Conservation (phyloP, 345 rosid species). For the Geranium rotundifolium region DNA sequence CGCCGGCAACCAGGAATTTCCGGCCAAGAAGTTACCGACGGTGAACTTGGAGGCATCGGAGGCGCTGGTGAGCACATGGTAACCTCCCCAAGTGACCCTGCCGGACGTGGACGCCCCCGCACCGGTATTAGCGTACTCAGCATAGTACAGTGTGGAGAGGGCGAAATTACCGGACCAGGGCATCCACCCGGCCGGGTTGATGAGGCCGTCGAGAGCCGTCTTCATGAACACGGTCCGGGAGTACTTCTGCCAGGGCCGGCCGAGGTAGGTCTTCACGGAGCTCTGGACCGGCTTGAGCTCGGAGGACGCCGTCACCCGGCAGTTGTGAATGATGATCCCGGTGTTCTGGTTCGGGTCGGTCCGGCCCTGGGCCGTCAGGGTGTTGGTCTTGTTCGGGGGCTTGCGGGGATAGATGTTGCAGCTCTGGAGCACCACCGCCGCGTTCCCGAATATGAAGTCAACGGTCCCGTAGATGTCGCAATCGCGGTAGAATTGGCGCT, state of each 20-base stretch:
- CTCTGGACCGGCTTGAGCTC: constrained; percentile 31
- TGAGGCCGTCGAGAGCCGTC: constrained; percentile 33
- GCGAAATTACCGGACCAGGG: constrained; percentile 43
- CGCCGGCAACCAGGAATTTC: constrained; percentile 34
- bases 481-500: constrained; percentile 46
- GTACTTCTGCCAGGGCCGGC: constrained; percentile 39
- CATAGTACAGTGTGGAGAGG: constrained; percentile 37
- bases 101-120: constrained; percentile 29
- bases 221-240: constrained; percentile 32
- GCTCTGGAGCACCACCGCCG: constrained; percentile 36
- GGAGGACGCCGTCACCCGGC: constrained; percentile 33
- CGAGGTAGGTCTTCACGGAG: constrained; percentile 37
- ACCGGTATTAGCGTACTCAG: constrained; percentile 35
- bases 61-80: constrained; percentile 24
- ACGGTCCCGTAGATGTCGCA: constrained; percentile 47
- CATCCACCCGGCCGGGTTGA: constrained; percentile 42
- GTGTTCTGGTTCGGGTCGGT: constrained; percentile 50
- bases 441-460: constrained; percentile 55
- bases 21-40: constrained; percentile 29
- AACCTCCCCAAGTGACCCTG: constrained; percentile 40
- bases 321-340: constrained; percentile 43
- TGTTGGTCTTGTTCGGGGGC: constrained; percentile 34
- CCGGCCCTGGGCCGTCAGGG: constrained; percentile 36
- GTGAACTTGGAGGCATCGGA: constrained; percentile 35
- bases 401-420: constrained; percentile 38